Evolutionary conservation across 306 rosid genomes (phyloP), one percentile per base, ranked within the genome.

Genomic region (Oxytropis ochrocephala): DNA sequence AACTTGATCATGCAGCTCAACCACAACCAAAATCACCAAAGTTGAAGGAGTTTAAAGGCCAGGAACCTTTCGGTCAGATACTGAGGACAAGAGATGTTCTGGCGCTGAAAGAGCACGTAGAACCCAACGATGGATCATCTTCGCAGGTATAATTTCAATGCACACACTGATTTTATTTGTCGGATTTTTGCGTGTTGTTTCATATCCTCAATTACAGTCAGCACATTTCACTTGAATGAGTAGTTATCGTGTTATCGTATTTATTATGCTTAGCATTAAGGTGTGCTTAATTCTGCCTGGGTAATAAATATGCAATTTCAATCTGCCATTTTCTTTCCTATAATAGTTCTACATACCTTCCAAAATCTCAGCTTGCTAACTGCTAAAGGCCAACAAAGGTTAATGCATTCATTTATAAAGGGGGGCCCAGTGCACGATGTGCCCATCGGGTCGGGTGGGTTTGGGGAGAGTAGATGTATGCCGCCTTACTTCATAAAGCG

Each of bases 141-240:
- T 79, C 71, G 64, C 95, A 85, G 96, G 97, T 94, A 84, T 36
- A 67, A 50, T 64, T 48, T 83, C 65, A 69, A n/a, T 47, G 47
- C 60, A 32, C 41, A 4, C 41, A 46, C 41, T 67, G 30, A 48
- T 27, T 68, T 67, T 75, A 57, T 44, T 53, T 29, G 43, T 7
- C 7, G 33, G 65, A 17, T 41, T 57, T 70, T 57, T 71, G 49
- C 43, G 35, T 72, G 65, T 46, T 8, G 7, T 63, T 57, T 19
- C 54, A 54, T 72, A 13, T 54, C 58, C 53, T 38, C 41, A 47
- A 73, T 27, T 42, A 61, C 32, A 67, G 21, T 61, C n/a, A 4
- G 3, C 41, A 32, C 4, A 12, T 38, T 73, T 32, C 75, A 4
- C 70, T 39, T 67, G 70, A 48, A 47, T 54, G 21, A 6, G 9